Evolutionary conservation across 139 green algal species (phyloP).

Genomic region (Bryopsis sp.): DNA sequence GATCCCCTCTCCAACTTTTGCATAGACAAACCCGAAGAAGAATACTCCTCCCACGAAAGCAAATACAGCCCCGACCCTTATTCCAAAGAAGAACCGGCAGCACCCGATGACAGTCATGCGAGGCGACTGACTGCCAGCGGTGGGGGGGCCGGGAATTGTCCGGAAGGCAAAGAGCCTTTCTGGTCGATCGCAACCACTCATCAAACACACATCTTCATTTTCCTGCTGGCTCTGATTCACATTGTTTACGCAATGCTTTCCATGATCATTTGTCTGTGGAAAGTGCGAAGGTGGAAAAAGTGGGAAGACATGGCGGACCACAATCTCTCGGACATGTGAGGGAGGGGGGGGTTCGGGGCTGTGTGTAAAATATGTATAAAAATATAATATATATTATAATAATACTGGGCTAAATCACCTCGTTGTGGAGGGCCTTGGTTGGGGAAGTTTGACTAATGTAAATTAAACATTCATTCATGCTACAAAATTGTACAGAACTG

Average conservation of each 20-base stretch:
- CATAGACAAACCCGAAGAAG: slow-evolving; percentile 3
- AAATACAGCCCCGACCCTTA: not conserved
- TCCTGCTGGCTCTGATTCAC: slow-evolving; percentile 25
- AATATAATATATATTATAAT: no score
- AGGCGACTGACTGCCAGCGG: not conserved
- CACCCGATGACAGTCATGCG: not conserved
- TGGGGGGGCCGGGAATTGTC: slow-evolving; percentile 17
- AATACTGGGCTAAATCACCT: no score
- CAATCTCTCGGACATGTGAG: no score
- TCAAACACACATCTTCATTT: slow-evolving; percentile 31
- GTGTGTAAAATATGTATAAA: no score
- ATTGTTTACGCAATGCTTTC: slow-evolving; percentile 25
- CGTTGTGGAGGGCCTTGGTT: no score
- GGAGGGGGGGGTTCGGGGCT: no score
- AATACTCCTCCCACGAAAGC: not conserved
- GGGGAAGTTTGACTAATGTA: no score
- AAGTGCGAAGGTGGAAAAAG: slow-evolving; percentile 22
- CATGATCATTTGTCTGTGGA: slow-evolving; percentile 26
- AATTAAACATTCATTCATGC: no score
- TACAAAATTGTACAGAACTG: no score
- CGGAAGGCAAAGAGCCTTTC: slow-evolving; percentile 23
- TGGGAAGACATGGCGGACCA: slow-evolving; percentile 16
- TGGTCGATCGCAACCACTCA: slow-evolving; percentile 11
- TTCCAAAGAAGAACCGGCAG: not conserved
- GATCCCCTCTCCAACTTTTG: not conserved